Conservation (phyloP, 2,329 filamentous ascomycete genomes). For the Phaeosphaeria sp. region DNA sequence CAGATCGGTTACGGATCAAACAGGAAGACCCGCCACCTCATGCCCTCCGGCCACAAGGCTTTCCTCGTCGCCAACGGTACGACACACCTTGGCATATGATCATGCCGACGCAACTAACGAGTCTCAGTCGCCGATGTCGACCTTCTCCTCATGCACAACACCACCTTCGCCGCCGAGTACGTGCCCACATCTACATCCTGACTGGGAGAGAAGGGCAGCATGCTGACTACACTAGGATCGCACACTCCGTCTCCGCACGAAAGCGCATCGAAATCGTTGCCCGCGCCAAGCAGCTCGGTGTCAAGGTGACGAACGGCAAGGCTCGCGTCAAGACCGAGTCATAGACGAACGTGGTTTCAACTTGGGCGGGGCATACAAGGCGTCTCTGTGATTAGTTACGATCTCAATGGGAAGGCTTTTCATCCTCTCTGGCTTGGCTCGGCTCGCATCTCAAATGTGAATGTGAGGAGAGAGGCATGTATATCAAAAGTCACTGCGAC, state of each 20-base stretch:
- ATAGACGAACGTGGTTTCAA: slow-evolving; percentile 50
- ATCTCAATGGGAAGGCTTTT: slow-evolving; percentile 46
- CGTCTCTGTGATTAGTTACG: slow-evolving; percentile 49
- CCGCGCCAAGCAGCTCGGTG: slow-evolving; percentile 96
- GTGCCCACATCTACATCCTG: slow-evolving; percentile 40
- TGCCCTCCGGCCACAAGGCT: slow-evolving; percentile 98
- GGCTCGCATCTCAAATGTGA: slow-evolving; percentile 24
- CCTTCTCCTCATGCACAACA: slow-evolving; percentile 99
- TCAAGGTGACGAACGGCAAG: slow-evolving; percentile 99
- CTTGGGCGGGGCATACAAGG: slow-evolving; percentile 46
- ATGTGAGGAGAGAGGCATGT: slow-evolving; percentile 34
- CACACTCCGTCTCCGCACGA: slow-evolving; percentile 95
- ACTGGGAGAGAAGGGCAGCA: neutral
- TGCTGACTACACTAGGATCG: slow-evolving; percentile 71
- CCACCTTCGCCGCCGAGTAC: slow-evolving; percentile 98
- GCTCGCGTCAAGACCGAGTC: slow-evolving; percentile 97
- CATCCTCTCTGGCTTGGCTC: slow-evolving; percentile 23
- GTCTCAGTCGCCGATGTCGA: slow-evolving; percentile 78
- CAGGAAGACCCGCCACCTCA: slow-evolving; percentile 99
- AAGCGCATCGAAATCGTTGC: slow-evolving; percentile 98
- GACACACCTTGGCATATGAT: slow-evolving; percentile 4
- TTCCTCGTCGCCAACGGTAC: slow-evolving; percentile 94
- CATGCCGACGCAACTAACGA: slow-evolving; percentile 23
- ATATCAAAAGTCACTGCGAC: slow-evolving; percentile 38
- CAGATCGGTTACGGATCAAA: slow-evolving; percentile 99